Evolutionary conservation across 2,329 filamentous ascomycete species (phyloP).

Genomic region (Alternaria consortialis): DNA sequence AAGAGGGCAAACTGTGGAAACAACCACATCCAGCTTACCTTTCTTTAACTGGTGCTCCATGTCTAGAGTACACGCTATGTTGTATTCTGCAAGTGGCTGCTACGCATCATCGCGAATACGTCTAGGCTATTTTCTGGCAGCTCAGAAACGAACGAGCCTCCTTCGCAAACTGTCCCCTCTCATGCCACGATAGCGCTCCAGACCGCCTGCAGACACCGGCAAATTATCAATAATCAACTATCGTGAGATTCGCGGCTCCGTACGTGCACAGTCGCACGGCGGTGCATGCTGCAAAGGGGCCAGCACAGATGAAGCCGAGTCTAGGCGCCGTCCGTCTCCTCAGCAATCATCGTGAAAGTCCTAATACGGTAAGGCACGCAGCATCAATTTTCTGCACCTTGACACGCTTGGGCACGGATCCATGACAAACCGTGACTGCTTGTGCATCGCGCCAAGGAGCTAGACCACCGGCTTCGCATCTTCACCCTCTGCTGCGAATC

Average conservation of each 20-base stretch:
- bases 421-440: slow-evolving; percentile 27
- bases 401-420: slow-evolving; percentile 31
- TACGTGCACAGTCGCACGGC: slow-evolving; percentile 17
- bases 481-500: slow-evolving; percentile 28
- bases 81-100: not conserved
- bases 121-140: not conserved
- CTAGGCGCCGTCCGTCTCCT: slow-evolving; percentile 35
- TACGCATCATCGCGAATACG: not conserved
- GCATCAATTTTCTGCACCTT: slow-evolving; percentile 38
- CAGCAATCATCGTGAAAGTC: slow-evolving; percentile 46
- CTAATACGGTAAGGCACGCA: slow-evolving; percentile 38
- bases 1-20: not conserved
- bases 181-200: slow-evolving; percentile 5
- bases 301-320: slow-evolving; percentile 30
- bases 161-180: not conserved
- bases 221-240: slow-evolving; percentile 20
- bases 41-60: not conserved
- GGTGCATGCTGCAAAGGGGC: slow-evolving; percentile 18
- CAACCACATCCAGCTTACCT: not conserved
- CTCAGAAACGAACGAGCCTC: not conserved
- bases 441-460: slow-evolving; percentile 34
- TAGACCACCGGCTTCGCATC: slow-evolving; percentile 29
- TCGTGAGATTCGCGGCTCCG: slow-evolving; percentile 24
- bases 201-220: slow-evolving; percentile 18
- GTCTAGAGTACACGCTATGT: not conserved